Evolutionary conservation across 192 early-diverging fungal genomes (phyloP).

Genomic region (Oehlia diaphana): DNA sequence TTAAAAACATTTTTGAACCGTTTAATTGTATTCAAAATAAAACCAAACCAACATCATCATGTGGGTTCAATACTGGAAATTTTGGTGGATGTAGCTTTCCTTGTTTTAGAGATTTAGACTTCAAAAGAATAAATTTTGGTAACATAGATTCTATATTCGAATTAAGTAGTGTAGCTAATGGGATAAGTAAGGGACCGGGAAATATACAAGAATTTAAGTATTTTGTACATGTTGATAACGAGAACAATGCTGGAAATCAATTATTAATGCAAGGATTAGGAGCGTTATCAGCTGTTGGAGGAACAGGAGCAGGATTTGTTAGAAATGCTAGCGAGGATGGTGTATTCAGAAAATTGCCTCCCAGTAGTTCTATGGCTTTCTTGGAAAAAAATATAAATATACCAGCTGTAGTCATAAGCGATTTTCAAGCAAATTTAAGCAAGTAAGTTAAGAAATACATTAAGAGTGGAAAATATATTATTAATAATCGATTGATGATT

Average conservation of each 20-base stretch:
- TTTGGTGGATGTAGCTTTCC: slow-evolving; percentile 59
- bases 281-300: not conserved
- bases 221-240: slow-evolving; percentile 54
- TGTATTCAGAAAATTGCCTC: slow-evolving; percentile 57
- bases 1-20: slow-evolving; percentile 62
- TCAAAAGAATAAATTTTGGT: slow-evolving; percentile 63
- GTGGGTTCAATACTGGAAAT: slow-evolving; percentile 31
- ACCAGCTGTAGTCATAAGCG: slow-evolving; percentile 63
- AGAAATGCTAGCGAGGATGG: slow-evolving; percentile 48
- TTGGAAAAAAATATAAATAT: slow-evolving; percentile 59
- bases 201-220: slow-evolving; percentile 25
- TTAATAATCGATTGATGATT: slow-evolving; percentile 16
- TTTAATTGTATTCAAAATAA: slow-evolving; percentile 55
- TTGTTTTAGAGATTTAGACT: slow-evolving; percentile 63
- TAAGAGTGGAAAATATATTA: slow-evolving; percentile 8
- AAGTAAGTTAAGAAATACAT: slow-evolving; percentile 35
- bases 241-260: slow-evolving; percentile 16
- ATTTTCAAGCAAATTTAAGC: slow-evolving; percentile 59
- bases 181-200: not conserved
- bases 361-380: slow-evolving; percentile 72
- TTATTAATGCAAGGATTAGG: slow-evolving; percentile 6
- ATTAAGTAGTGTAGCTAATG: slow-evolving; percentile 56
- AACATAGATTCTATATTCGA: slow-evolving; percentile 74
- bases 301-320: slow-evolving; percentile 31
- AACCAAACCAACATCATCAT: slow-evolving; percentile 17